phyloP scores from a whole-genome alignment of 2,329 filamentous ascomycete species.

The Colletotrichum plurivorum region DNA sequence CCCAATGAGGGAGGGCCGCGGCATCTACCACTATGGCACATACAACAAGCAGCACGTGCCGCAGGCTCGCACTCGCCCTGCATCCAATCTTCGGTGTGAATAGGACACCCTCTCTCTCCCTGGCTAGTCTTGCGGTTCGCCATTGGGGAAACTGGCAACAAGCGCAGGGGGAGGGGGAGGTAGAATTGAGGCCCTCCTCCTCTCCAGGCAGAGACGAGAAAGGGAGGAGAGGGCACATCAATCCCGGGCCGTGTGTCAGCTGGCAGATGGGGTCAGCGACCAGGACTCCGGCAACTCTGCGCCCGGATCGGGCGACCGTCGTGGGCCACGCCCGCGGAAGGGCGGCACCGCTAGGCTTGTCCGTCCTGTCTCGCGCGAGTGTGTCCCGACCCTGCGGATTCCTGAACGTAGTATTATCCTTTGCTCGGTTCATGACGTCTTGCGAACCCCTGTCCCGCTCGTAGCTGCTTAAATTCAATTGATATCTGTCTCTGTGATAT shows the following conservation, averaged over 20 bases:
- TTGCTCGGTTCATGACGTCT: conserved; percentile 1
- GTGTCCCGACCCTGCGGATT: conserved; percentile 22
- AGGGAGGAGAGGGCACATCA: neutral
- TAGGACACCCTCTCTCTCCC: conserved; percentile 3
- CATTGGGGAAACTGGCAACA: neutral
- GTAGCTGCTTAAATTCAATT: neutral
- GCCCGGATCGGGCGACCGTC: conserved; percentile 35
- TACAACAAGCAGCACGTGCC: conserved; percentile 25
- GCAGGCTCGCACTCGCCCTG: conserved; percentile 13
- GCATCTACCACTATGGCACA: neutral
- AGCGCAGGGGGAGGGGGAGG: neutral
- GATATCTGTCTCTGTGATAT: neutral
- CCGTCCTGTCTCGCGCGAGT: conserved; percentile 5
- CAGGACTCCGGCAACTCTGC: conserved; percentile 18
- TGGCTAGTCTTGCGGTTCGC: no score
- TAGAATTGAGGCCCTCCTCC: conserved; percentile 2
- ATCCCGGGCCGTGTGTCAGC: conserved; percentile 32
- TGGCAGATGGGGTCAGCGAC: conserved; percentile 26
- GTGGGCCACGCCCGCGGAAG: conserved; percentile 32
- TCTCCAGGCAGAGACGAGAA: neutral
- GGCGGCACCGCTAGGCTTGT: conserved; percentile 34
- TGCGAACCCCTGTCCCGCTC: neutral
- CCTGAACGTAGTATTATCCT: neutral
- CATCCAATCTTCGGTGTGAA: conserved; percentile 17
- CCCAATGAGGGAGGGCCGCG: conserved; percentile 22